These are phyloP conservation scores for Cantharellus cinnabarinus DNA, from an alignment of 768 basidiomycete species.

Conservation along the genomic window DNA sequence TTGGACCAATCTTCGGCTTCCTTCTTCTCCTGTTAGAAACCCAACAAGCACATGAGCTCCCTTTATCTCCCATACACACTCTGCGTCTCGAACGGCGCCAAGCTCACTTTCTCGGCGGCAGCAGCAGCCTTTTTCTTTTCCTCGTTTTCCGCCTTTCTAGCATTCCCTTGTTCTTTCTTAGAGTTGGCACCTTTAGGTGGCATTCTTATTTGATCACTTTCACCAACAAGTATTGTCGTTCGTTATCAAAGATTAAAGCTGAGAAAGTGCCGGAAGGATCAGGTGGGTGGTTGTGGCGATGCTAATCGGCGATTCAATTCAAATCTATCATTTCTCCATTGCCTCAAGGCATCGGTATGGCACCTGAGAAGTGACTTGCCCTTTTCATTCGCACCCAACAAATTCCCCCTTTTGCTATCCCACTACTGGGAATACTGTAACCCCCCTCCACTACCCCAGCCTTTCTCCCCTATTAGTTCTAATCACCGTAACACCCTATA, in stretches of 20 bases:
- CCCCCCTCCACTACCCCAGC: not conserved
- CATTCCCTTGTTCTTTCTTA: conserved; percentile 79
- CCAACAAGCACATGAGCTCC: not conserved
- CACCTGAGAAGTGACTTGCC: not conserved
- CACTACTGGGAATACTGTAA: not conserved
- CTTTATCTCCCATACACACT: too few species aligned
- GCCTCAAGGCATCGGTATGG: not conserved
- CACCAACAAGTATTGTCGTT: not conserved
- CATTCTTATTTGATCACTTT: conserved; percentile 25
- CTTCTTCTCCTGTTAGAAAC: conserved; percentile 37
- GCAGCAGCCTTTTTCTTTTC: conserved; percentile 51
- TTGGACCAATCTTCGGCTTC: conserved; percentile 52
- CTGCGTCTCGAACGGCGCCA: too few species aligned
- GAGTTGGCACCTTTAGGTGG: conserved; percentile 68
- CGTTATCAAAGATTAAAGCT: too few species aligned
- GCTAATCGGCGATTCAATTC: too few species aligned
- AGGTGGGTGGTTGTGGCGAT: too few species aligned
- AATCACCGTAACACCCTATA: too few species aligned
- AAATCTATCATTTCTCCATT: not conserved
- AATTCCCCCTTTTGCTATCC: not conserved
- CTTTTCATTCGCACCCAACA: not conserved
- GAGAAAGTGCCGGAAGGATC: too few species aligned
- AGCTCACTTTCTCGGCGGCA: conserved; percentile 29
- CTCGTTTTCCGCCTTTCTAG: conserved; percentile 86
- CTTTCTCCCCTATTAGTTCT: too few species aligned